Conservation (phyloP, 176 grass and related monocot genomes). For the Thinopyrum elongatum region DNA sequence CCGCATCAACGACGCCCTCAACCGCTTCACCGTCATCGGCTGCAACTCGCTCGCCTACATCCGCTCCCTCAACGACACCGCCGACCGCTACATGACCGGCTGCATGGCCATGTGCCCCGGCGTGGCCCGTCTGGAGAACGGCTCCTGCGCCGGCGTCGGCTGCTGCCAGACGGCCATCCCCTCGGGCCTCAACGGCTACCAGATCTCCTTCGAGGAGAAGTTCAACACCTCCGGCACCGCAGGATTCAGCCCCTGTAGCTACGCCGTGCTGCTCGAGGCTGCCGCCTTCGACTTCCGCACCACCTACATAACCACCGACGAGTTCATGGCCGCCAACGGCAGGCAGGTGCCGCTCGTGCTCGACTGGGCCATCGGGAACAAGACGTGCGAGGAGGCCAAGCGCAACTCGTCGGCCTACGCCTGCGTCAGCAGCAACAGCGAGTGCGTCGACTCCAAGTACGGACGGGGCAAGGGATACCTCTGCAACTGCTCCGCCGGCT, state of each 20-base stretch:
- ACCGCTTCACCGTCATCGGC: slow-evolving; percentile 70
- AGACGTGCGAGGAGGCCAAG: slow-evolving; percentile 41
- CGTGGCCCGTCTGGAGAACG: background rate
- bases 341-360: slow-evolving; percentile 49
- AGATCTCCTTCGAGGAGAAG: slow-evolving; percentile 36
- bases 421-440: slow-evolving; percentile 40
- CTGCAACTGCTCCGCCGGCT: slow-evolving; percentile 69
- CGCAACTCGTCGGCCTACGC: slow-evolving; percentile 44
- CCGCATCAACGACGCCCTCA: slow-evolving; percentile 55
- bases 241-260: slow-evolving; percentile 44
- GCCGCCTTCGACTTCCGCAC: slow-evolving; percentile 52
- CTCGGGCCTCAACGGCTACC: slow-evolving; percentile 29
- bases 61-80: background rate
- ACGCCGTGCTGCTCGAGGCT: slow-evolving; percentile 55
- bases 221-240: slow-evolving; percentile 26
- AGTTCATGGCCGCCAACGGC: slow-evolving; percentile 14
- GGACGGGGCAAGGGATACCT: slow-evolving; percentile 48
- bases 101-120: slow-evolving; percentile 59
- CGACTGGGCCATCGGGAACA: slow-evolving; percentile 67
- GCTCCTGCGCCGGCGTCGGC: slow-evolving; percentile 60
- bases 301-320: slow-evolving; percentile 42
- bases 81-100: slow-evolving; percentile 38
- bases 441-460: slow-evolving; percentile 49
- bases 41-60: slow-evolving; percentile 68
- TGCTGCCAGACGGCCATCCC: slow-evolving; percentile 82